Percentiles rank a stretch among this genome's conserved stretches.
These are phyloP conservation scores for Penicillium sclerotiorum DNA, from an alignment of 2,329 filamentous ascomycete species.

Conservation along the genomic window DNA sequence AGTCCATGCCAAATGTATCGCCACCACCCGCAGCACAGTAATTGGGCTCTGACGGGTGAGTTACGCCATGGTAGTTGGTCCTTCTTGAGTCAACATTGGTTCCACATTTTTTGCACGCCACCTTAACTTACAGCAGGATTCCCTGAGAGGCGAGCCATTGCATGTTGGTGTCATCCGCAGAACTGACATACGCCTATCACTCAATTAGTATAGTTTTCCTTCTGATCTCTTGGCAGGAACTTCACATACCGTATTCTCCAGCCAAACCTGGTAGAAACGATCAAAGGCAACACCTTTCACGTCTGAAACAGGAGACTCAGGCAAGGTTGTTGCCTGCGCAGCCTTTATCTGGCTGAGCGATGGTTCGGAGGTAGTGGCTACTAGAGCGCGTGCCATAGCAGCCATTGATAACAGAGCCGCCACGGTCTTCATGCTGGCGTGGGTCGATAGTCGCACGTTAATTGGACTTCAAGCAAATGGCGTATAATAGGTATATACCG, in stretches of 20 bases:
- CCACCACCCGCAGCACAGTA: conserved; percentile 70
- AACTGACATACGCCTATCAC: conserved; percentile 65
- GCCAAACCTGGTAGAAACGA: conserved; percentile 72
- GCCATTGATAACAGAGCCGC: too few species aligned
- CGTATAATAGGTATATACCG: too few species aligned
- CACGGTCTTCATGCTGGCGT: too few species aligned
- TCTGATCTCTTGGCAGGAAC: too few species aligned
- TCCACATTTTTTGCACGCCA: too few species aligned
- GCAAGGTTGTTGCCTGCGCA: conserved; percentile 59
- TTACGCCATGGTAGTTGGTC: conserved; percentile 62
- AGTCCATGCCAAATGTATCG: conserved; percentile 72
- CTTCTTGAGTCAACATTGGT: too few species aligned
- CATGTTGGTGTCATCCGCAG: conserved; percentile 57
- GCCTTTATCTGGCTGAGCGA: conserved; percentile 29
- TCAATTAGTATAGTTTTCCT: too few species aligned
- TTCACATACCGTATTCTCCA: conserved; percentile 73
- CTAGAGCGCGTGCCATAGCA: conserved; percentile 26
- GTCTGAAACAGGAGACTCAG: conserved; percentile 61
- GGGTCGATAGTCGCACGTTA: too few species aligned
- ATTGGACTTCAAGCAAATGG: too few species aligned
- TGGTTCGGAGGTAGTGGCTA: conserved; percentile 29
- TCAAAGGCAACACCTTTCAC: conserved; percentile 74
- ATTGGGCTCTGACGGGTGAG: conserved; percentile 76
- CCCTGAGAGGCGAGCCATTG: conserved; percentile 48
- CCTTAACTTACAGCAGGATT: conserved; percentile 55